Percentiles rank a stretch among this genome's conserved stretches.
Evolutionary conservation across 306 rosid species (phyloP).

Genomic region (Morella rubra): DNA sequence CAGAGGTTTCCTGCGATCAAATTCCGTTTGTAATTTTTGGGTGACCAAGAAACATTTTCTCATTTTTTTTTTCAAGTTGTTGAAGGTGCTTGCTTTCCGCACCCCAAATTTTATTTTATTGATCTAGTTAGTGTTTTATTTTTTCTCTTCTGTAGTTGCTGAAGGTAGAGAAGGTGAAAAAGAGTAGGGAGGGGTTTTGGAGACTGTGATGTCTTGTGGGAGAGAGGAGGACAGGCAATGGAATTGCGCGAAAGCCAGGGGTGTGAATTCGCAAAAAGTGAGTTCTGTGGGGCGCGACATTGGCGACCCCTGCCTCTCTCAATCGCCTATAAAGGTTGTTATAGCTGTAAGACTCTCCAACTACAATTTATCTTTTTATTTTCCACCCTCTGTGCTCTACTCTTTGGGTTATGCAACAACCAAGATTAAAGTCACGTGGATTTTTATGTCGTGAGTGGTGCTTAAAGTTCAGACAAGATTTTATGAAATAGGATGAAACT

Average conservation of each 20-base stretch:
- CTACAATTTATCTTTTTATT: neutral
- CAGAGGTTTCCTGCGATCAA: neutral
- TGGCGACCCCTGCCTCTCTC: slow-evolving; percentile 83
- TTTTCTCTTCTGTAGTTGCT: neutral
- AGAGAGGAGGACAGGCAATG: slow-evolving; percentile 56
- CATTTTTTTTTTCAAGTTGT: neutral
- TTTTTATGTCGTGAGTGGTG: neutral
- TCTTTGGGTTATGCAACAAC: neutral
- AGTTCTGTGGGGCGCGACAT: slow-evolving; percentile 71
- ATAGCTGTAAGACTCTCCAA: slow-evolving; percentile 50
- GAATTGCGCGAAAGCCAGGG: slow-evolving; percentile 65
- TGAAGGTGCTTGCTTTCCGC: neutral
- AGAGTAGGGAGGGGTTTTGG: slow-evolving; percentile 20
- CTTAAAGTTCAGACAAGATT: neutral
- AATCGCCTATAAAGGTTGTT: slow-evolving; percentile 71
- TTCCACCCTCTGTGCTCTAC: neutral
- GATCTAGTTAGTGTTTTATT: neutral
- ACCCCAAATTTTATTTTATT: neutral
- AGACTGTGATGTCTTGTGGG: slow-evolving; percentile 58
- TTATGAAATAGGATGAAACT: neutral
- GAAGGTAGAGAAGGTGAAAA: slow-evolving; percentile 21
- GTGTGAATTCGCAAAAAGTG: slow-evolving; percentile 56
- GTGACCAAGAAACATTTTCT: neutral
- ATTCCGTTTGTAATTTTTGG: neutral
- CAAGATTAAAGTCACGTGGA: neutral